A percentile compares a stretch with the other conserved stretches of the same genome.
These are phyloP conservation scores for Trebouxia gelatinosa DNA, from an alignment of 163 green algal genomes.

Conservation along the genomic window DNA sequence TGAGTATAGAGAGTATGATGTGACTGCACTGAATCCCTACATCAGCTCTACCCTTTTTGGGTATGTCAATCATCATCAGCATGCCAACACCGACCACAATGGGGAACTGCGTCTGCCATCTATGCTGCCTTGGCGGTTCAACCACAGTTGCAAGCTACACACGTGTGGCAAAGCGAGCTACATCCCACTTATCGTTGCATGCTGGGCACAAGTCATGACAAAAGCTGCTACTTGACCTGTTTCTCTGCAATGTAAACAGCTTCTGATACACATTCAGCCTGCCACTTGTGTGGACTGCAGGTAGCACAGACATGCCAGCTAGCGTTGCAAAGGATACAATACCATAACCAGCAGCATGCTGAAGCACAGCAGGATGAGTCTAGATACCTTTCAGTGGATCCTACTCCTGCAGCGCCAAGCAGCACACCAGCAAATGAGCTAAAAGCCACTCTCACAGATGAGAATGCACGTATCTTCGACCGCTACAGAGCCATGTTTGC, in stretches of 20 bases:
- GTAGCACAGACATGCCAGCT: conserved; percentile 91
- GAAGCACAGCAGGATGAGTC: conserved; percentile 35
- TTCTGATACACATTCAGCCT: not conserved
- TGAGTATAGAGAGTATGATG: too few relatives aligned
- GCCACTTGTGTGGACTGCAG: conserved; percentile 39
- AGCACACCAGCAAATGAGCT: conserved; percentile 65
- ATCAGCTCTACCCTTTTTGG: too few relatives aligned
- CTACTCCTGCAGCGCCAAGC: conserved; percentile 71
- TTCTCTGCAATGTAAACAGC: not conserved
- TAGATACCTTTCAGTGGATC: conserved; percentile 83
- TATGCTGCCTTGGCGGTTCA: too few relatives aligned
- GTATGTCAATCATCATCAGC: too few relatives aligned
- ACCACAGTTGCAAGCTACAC: too few relatives aligned
- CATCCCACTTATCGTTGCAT: too few relatives aligned
- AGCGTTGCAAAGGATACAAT: conserved; percentile 80
- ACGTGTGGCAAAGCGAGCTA: too few relatives aligned
- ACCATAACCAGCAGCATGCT: conserved; percentile 40
- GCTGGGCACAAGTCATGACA: too few relatives aligned
- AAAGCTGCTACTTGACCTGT: too few relatives aligned
- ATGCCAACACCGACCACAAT: too few relatives aligned
- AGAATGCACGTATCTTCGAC: conserved; percentile 75
- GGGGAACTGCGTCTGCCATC: too few relatives aligned
- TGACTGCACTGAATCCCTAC: too few relatives aligned
- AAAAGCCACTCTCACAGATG: conserved; percentile 63
- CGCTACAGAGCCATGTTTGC: conserved; percentile 94